Evolutionary conservation across 768 basidiomycete species (phyloP).

Genomic region (Rhizopogon vulgaris): DNA sequence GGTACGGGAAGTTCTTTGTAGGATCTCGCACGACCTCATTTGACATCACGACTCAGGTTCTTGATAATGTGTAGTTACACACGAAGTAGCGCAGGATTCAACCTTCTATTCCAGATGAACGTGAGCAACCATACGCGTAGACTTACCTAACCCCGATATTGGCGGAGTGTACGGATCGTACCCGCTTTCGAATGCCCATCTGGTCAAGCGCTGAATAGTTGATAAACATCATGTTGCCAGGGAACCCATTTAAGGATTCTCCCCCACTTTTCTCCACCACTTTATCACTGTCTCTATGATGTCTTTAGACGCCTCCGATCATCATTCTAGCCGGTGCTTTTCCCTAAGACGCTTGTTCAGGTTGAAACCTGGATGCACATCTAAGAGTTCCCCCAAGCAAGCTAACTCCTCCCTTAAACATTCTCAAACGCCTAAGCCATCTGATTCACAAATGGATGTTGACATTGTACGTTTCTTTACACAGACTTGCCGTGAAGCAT

Average conservation of each 20-base stretch:
- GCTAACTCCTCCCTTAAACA: not conserved
- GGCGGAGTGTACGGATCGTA: slow-evolving; percentile 24
- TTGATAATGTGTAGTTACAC: slow-evolving; percentile 5
- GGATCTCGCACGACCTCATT: slow-evolving; percentile 3
- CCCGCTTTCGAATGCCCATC: slow-evolving; percentile 7
- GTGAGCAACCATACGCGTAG: slow-evolving; percentile 4
- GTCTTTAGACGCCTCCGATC: slow-evolving; percentile 18
- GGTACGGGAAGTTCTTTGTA: slow-evolving; percentile 7
- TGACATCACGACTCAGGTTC: slow-evolving; percentile 4
- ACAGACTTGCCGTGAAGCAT: not conserved
- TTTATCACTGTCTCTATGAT: slow-evolving; percentile 10
- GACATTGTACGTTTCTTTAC: not conserved
- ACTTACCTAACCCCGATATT: slow-evolving; percentile 18
- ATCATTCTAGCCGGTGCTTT: slow-evolving; percentile 14
- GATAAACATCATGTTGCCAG: slow-evolving; percentile 25
- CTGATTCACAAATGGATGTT: not conserved
- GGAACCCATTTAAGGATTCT: slow-evolving; percentile 2
- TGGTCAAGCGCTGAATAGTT: slow-evolving; percentile 17
- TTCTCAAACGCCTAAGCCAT: not conserved
- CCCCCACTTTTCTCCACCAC: slow-evolving; percentile 6
- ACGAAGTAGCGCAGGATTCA: slow-evolving; percentile 4
- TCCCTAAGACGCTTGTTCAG: slow-evolving; percentile 17
- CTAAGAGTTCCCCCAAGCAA: not conserved
- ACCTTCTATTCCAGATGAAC: slow-evolving; percentile 7
- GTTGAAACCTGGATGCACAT: not conserved